A percentile compares a stretch with the other conserved stretches of the same genome.
Evolutionary conservation across 306 rosid species (phyloP).

Genomic region (Vigna trinervia): DNA sequence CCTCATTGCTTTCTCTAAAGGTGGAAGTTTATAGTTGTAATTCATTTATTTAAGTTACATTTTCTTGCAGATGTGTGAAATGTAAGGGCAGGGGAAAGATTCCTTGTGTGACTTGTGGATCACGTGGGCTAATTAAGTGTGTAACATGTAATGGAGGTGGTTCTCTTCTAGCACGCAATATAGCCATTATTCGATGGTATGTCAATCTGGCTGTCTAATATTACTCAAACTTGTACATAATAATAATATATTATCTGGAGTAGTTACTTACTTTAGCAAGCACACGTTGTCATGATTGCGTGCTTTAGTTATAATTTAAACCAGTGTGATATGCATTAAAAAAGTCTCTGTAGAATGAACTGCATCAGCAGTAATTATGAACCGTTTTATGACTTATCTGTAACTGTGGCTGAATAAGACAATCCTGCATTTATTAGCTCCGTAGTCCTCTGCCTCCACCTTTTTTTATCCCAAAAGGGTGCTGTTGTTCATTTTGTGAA

Average conservation of each 20-base stretch:
- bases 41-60: conserved; percentile 29
- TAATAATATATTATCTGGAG: conserved; percentile 20
- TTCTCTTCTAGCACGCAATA: conserved; percentile 66
- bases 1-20: conserved; percentile 30
- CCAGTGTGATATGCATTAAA: not conserved
- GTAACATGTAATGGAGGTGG: conserved; percentile 73
- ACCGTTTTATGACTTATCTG: conserved; percentile 2
- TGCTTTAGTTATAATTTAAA: conserved; percentile 9
- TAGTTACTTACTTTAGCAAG: conserved; percentile 16
- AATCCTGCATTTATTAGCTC: too few relatives aligned
- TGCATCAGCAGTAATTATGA: conserved; percentile 3
- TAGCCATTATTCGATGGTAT: conserved; percentile 84
- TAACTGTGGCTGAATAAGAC: not conserved
- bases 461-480: not conserved
- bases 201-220: conserved; percentile 40
- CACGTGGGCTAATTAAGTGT: conserved; percentile 82
- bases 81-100: conserved; percentile 85
- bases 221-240: conserved; percentile 14
- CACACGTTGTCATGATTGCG: not conserved
- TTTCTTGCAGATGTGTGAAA: conserved; percentile 80
- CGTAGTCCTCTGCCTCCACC: not conserved
- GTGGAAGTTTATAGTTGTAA: conserved; percentile 23
- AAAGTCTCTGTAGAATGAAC: conserved; percentile 7
- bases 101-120: conserved; percentile 84
- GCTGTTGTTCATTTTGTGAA: not conserved